Conservation (phyloP, 306 rosid species). For the Lablab purpureus region DNA sequence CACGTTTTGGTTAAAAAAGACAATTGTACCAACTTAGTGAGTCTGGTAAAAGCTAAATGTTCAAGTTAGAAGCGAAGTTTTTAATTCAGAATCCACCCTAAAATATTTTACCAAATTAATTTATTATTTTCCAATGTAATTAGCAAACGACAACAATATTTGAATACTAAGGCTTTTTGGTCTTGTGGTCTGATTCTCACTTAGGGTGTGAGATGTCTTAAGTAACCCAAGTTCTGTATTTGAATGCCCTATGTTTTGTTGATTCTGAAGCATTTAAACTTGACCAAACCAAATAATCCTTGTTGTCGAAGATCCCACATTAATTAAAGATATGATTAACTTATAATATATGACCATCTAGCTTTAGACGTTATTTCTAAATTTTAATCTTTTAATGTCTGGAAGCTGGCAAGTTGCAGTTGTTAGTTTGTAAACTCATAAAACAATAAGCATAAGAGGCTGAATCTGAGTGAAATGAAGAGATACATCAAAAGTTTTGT, state of each 20-base stretch:
- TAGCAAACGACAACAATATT: not conserved
- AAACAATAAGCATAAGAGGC: not conserved
- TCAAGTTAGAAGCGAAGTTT: not conserved
- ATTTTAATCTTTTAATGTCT: not conserved
- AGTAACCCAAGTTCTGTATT: conserved; percentile 52
- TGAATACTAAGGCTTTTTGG: conserved; percentile 45
- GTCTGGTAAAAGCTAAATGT: not conserved
- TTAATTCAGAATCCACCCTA: not conserved
- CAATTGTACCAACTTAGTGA: not conserved
- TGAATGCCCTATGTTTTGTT: conserved; percentile 27
- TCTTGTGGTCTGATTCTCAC: conserved; percentile 61
- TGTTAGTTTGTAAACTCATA: conserved; percentile 42
- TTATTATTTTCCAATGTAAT: not conserved
- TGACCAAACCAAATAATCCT: not conserved
- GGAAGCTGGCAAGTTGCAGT: conserved; percentile 8
- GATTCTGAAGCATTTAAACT: conserved; percentile 5
- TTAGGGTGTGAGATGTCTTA: conserved; percentile 65
- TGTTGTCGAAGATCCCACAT: not conserved
- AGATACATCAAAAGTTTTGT: not conserved
- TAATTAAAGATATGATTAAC: too few species aligned
- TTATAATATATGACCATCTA: too few species aligned
- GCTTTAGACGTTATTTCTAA: not conserved
- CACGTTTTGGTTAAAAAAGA: not conserved
- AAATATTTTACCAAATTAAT: not conserved
- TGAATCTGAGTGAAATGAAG: not conserved